These are phyloP conservation scores for Hericium coralloides DNA, from an alignment of 768 basidiomycete species.

Conservation along the genomic window DNA sequence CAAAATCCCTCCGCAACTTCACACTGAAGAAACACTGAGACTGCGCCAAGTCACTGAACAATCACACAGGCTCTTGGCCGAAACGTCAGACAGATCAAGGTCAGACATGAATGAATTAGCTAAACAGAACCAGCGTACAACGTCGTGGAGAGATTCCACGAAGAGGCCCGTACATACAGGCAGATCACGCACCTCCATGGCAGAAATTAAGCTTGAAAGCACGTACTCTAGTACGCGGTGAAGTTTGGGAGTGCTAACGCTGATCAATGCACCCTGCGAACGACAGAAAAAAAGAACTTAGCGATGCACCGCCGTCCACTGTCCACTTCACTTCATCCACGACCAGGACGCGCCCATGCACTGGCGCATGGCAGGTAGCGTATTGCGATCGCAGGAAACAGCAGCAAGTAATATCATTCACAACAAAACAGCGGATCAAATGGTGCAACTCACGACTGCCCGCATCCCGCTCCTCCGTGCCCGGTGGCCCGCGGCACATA, in stretches of 20 bases:
- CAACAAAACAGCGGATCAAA: slow-evolving; percentile 1
- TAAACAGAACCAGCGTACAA: too few species aligned
- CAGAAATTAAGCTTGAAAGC: too few species aligned
- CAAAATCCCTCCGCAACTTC: too few species aligned
- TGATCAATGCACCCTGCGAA: neutral
- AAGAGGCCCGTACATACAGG: too few species aligned
- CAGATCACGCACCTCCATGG: too few species aligned
- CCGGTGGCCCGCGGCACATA: neutral
- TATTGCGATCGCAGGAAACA: neutral
- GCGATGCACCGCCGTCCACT: neutral
- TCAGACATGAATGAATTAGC: too few species aligned
- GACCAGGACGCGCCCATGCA: neutral
- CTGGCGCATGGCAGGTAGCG: neutral
- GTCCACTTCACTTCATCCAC: neutral
- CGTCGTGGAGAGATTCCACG: too few species aligned
- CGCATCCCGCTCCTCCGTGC: neutral
- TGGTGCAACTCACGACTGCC: slow-evolving; percentile 1
- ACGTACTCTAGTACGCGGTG: too few species aligned
- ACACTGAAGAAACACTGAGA: too few species aligned
- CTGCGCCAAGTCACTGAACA: too few species aligned
- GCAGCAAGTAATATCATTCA: neutral
- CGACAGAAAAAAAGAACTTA: neutral
- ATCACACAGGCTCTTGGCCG: too few species aligned
- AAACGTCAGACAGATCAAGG: too few species aligned
- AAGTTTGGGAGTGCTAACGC: neutral